Percentiles rank a stretch among this genome's conserved stretches.
Evolutionary conservation across 2,329 filamentous ascomycete genomes (phyloP).

Genomic region (Westerdykella sp.): DNA sequence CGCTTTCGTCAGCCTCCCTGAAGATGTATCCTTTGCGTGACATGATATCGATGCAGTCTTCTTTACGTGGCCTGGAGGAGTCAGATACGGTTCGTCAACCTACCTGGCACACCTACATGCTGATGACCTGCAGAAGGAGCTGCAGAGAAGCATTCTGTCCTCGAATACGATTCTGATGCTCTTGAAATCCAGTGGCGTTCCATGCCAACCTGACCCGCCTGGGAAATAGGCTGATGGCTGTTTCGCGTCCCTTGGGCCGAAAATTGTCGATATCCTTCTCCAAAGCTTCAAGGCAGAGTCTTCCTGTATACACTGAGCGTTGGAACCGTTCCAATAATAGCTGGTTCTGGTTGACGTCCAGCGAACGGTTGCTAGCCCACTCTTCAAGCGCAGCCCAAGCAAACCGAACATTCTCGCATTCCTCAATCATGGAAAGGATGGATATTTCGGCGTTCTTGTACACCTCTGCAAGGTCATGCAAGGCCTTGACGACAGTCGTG

Average conservation of each 20-base stretch:
- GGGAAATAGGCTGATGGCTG: background rate
- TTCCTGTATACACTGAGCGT: conserved; percentile 6
- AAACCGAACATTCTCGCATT: conserved; percentile 10
- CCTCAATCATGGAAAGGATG: conserved; percentile 8
- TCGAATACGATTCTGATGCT: conserved; percentile 11
- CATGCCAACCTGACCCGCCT: conserved; percentile 3
- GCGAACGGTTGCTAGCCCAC: conserved; percentile 1
- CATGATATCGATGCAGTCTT: conserved; percentile 5
- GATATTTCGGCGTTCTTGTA: conserved; percentile 7
- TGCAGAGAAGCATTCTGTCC: conserved; percentile 7
- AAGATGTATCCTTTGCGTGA: conserved; percentile 7
- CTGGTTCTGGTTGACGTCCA: background rate
- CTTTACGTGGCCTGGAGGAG: background rate
- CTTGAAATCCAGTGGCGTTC: conserved; percentile 3
- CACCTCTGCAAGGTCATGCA: conserved; percentile 3
- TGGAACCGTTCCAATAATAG: conserved; percentile 4
- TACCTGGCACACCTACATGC: conserved; percentile 2
- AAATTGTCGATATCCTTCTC: conserved; percentile 4
- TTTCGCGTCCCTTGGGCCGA: background rate
- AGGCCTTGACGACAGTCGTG: conserved; percentile 2
- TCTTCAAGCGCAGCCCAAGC: conserved; percentile 6
- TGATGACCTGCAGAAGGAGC: conserved; percentile 9
- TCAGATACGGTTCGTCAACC: too few relatives aligned
- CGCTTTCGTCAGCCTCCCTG: conserved; percentile 6
- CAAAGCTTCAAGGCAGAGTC: conserved; percentile 6